phyloP scores from a whole-genome alignment of 129 eudicot genomes.

The Gnaphalium uliginosum region DNA sequence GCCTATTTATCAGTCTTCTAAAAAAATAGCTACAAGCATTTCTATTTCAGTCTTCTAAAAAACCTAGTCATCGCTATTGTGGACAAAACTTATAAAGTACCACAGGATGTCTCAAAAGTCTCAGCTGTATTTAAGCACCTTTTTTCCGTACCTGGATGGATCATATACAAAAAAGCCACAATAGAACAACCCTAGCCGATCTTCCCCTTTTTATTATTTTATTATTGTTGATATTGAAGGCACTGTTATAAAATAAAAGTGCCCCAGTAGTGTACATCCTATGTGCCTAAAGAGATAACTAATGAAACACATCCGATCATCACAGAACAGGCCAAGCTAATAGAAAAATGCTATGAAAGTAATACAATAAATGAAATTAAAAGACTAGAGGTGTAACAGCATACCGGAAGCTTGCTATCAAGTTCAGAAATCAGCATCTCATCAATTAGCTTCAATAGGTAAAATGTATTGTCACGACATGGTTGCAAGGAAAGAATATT shows the following conservation, averaged over 20 bases:
- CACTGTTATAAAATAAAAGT: neutral
- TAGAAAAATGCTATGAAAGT: conserved; percentile 1
- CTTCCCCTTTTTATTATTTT: neutral
- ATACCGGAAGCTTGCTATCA: conserved; percentile 81
- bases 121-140: neutral
- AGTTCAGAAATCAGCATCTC: conserved; percentile 86
- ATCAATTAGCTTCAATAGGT: conserved; percentile 78
- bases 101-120: neutral
- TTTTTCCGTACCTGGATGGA: neutral
- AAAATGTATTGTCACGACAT: conserved; percentile 95
- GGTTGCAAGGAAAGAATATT: conserved; percentile 79
- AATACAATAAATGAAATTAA: neutral
- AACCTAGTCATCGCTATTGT: neutral
- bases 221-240: neutral
- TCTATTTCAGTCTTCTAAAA: neutral
- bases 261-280: neutral
- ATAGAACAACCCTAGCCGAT: neutral
- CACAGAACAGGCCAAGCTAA: neutral
- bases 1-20: neutral
- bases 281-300: neutral
- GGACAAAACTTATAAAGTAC: neutral
- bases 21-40: neutral
- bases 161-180: neutral
- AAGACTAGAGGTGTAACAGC: conserved; percentile 8
- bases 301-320: neutral